phyloP scores from a whole-genome alignment of 306 rosid species.

The Rubus parviflorus region DNA sequence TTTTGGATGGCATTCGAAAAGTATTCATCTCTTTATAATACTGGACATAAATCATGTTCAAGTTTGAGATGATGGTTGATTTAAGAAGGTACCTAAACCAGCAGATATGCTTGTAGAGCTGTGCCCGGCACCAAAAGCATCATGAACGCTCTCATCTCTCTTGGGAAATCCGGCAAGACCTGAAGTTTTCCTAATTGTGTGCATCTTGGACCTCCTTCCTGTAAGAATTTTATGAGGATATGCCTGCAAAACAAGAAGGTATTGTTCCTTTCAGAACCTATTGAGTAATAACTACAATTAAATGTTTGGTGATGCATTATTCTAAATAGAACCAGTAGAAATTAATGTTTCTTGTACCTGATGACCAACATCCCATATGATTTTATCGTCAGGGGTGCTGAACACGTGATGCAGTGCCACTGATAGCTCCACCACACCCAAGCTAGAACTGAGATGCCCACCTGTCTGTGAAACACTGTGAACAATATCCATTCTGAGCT shows the following conservation, averaged over 20 bases:
- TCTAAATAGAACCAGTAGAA: background rate
- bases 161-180: conserved; percentile 95
- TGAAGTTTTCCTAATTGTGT: conserved; percentile 81
- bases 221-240: conserved; percentile 95
- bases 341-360: conserved; percentile 46
- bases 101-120: conserved; percentile 98
- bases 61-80: conserved; percentile 1
- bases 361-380: conserved; percentile 98
- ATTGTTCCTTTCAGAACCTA: conserved; percentile 33
- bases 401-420: conserved; percentile 91
- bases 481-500: conserved; percentile 77
- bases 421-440: conserved; percentile 85
- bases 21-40: conserved; percentile 12
- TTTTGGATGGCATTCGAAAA: conserved; percentile 6
- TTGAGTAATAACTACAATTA: conserved; percentile 8
- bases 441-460: conserved; percentile 94
- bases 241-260: conserved; percentile 51
- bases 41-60: background rate
- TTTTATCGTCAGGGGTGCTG: conserved; percentile 79
- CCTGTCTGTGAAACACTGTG: conserved; percentile 62
- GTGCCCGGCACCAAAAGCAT: conserved; percentile 91
- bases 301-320: background rate
- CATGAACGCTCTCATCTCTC: conserved; percentile 84
- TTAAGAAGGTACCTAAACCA: conserved; percentile 64
- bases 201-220: conserved; percentile 87